Evolutionary conservation across 352 stramenopile genomes (phyloP).

Genomic region (Pseudoperonospora humuli): DNA sequence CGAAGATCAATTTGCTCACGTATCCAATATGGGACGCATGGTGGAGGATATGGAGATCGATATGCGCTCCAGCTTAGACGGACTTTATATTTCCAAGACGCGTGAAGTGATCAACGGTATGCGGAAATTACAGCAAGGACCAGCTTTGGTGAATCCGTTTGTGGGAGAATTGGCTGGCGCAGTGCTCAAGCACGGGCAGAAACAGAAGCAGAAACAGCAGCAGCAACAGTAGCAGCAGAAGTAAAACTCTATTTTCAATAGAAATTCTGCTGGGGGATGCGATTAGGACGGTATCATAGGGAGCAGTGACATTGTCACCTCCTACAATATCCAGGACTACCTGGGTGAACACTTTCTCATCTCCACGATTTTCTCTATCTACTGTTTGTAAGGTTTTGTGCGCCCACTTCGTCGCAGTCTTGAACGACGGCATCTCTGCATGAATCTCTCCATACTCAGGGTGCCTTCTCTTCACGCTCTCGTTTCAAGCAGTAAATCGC

Average conservation of each 20-base stretch:
- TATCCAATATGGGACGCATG: constrained; percentile 93
- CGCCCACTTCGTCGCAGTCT: too few species aligned
- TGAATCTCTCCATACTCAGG: too few species aligned
- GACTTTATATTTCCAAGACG: constrained; percentile 94
- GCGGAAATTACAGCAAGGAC: constrained; percentile 72
- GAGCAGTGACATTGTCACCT: too few species aligned
- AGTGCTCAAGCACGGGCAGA: constrained; percentile 67
- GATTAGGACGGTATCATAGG: too few species aligned
- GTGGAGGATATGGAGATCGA: constrained; percentile 96
- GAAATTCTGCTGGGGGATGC: too few species aligned
- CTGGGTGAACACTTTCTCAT: too few species aligned
- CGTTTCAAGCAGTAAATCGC: too few species aligned
- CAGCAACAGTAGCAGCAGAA: constrained; percentile 14
- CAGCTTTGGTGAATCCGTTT: constrained; percentile 48
- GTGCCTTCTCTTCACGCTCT: too few species aligned
- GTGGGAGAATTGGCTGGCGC: constrained; percentile 66
- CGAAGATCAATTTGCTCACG: constrained; percentile 74
- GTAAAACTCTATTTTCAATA: constrained; percentile 11
- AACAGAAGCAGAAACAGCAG: constrained; percentile 8
- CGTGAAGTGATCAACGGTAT: constrained; percentile 91
- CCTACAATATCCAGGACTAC: too few species aligned
- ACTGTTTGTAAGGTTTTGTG: too few species aligned
- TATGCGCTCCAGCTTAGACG: constrained; percentile 88
- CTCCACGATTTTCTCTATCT: too few species aligned
- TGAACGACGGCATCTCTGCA: too few species aligned